These are phyloP conservation scores for Microstegium vimineum DNA, from an alignment of 176 grass and related monocot species.

Conservation along the genomic window DNA sequence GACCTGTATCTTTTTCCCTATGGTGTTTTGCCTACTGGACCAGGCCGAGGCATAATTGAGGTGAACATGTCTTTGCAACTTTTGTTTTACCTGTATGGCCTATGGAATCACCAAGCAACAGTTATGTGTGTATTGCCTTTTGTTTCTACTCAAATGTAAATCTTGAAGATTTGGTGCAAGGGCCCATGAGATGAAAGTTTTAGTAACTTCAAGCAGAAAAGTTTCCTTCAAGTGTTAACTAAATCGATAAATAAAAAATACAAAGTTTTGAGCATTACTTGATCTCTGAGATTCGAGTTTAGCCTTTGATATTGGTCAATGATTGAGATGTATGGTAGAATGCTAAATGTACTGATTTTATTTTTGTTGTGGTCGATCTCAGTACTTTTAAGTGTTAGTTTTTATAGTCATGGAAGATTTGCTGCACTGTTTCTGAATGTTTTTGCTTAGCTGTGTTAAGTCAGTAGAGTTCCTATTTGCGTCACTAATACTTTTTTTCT, in stretches of 20 bases:
- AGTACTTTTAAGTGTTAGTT: slow-evolving; percentile 9
- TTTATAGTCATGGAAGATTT: background rate
- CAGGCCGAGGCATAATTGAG: slow-evolving; percentile 93
- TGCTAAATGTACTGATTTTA: too few relatives aligned
- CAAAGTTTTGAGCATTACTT: background rate
- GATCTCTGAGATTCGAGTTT: background rate
- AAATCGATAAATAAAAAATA: background rate
- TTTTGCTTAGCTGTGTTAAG: background rate
- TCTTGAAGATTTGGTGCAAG: background rate
- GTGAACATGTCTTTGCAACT: slow-evolving; percentile 35
- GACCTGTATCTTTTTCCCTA: slow-evolving; percentile 97
- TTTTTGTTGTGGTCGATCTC: background rate
- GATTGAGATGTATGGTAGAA: background rate
- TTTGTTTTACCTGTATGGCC: background rate
- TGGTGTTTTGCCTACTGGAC: slow-evolving; percentile 93
- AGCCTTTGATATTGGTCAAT: background rate
- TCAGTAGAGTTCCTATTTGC: background rate
- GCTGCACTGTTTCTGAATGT: background rate
- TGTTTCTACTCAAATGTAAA: slow-evolving; percentile 1
- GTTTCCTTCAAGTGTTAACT: slow-evolving; percentile 3
- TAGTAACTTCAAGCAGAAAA: slow-evolving; percentile 5
- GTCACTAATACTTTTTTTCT: background rate
- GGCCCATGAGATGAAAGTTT: background rate
- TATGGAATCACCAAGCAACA: background rate
- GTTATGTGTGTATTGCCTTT: background rate